Conservation (phyloP, 2,329 filamentous ascomycete genomes). For the Clarireedia sp. region DNA sequence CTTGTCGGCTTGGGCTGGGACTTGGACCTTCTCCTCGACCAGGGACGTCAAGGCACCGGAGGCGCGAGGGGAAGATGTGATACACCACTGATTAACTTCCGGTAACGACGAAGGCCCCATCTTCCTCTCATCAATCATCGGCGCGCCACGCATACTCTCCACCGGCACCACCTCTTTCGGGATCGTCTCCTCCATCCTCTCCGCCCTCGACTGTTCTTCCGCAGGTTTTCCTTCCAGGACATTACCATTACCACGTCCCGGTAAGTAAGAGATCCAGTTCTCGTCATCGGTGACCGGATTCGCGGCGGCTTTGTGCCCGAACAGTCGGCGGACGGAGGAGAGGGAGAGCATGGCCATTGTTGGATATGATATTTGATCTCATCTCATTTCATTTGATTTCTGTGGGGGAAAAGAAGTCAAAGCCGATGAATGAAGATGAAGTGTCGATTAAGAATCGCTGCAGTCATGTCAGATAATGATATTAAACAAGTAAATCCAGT, state of each 20-base stretch:
- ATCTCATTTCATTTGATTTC: no score
- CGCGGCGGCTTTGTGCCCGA: no score
- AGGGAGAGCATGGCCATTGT: background rate
- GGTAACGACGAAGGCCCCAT: background rate
- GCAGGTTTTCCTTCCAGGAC: background rate
- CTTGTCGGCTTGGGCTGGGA: no score
- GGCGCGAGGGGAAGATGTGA: background rate
- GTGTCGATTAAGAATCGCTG: no score
- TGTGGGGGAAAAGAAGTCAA: background rate
- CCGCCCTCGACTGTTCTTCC: background rate
- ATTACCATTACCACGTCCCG: background rate
- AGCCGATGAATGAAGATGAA: no score
- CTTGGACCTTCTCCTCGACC: background rate
- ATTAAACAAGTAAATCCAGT: no score
- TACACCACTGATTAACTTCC: background rate
- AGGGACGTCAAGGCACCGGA: background rate
- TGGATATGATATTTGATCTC: background rate
- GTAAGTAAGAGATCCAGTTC: background rate
- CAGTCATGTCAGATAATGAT: no score
- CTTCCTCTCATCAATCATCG: background rate
- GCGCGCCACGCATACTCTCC: background rate
- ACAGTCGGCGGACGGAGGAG: constrained; percentile 3
- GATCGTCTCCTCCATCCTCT: background rate
- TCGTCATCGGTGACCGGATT: background rate
- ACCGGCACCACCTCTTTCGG: background rate